phyloP scores from a whole-genome alignment of 768 basidiomycete species.

The Pisolithus sp. region DNA sequence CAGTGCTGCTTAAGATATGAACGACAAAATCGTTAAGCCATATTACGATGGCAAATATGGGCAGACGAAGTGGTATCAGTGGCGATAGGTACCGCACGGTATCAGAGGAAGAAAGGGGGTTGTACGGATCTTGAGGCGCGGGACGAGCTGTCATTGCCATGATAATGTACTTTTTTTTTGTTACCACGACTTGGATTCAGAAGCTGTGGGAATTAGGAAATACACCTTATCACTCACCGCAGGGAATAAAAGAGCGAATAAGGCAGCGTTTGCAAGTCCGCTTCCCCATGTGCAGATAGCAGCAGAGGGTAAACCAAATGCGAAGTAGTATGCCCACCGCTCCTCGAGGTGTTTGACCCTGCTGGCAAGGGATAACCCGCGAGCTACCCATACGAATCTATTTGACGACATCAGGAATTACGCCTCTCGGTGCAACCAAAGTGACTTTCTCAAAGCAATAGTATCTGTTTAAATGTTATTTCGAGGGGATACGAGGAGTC shows the following conservation, averaged over 20 bases:
- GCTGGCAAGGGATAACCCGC: slow-evolving; percentile 60
- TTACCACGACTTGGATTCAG: slow-evolving; percentile 3
- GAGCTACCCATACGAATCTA: slow-evolving; percentile 76
- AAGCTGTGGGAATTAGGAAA: slow-evolving; percentile 1
- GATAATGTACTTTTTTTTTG: slow-evolving; percentile 59
- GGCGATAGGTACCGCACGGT: slow-evolving; percentile 63
- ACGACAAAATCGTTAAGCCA: slow-evolving; percentile 71
- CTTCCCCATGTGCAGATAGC: slow-evolving; percentile 68
- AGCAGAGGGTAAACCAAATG: slow-evolving; percentile 77
- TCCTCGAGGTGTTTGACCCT: slow-evolving; percentile 76
- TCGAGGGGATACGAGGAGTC: not conserved
- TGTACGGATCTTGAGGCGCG: slow-evolving; percentile 69
- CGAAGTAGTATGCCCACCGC: slow-evolving; percentile 84
- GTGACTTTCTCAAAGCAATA: slow-evolving; percentile 71
- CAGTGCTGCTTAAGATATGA: slow-evolving; percentile 51
- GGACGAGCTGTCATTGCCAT: slow-evolving; percentile 78
- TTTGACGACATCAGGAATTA: slow-evolving; percentile 10
- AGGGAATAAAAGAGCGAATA: slow-evolving; percentile 81
- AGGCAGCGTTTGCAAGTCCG: slow-evolving; percentile 70
- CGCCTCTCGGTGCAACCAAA: slow-evolving; percentile 1
- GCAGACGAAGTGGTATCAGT: slow-evolving; percentile 73
- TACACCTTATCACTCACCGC: slow-evolving; percentile 41
- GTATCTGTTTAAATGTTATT: slow-evolving; percentile 44
- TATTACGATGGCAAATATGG: slow-evolving; percentile 68
- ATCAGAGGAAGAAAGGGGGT: slow-evolving; percentile 37